phyloP scores from a whole-genome alignment of 139 green algal species.

The Chlorella sp. region DNA sequence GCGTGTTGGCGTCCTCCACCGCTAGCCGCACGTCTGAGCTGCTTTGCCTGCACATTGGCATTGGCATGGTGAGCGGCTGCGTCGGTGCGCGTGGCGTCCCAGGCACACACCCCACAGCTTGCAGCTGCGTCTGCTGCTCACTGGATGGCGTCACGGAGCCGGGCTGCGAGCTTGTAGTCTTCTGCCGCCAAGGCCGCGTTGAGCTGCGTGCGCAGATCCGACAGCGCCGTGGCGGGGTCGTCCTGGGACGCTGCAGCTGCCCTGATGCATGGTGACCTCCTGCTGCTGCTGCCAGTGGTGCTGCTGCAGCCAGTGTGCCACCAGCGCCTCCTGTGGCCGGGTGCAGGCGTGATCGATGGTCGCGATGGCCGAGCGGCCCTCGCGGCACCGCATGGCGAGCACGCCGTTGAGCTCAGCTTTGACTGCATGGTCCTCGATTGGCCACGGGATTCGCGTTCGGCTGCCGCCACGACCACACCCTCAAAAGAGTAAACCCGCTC shows the following conservation, averaged over 20 bases:
- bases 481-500: too few relatives aligned
- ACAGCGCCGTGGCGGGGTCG: background rate
- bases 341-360: too few relatives aligned
- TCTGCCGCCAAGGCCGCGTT: background rate
- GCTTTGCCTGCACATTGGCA: constrained; percentile 33
- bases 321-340: too few relatives aligned
- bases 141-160: background rate
- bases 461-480: too few relatives aligned
- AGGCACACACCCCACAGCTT: background rate
- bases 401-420: too few relatives aligned
- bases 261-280: background rate
- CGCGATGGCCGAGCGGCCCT: too few relatives aligned
- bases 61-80: too few relatives aligned
- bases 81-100: background rate
- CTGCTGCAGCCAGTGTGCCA: too few relatives aligned
- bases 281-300: background rate
- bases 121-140: background rate
- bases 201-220: background rate
- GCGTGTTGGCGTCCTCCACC: constrained; percentile 73
- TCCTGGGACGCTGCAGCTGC: background rate
- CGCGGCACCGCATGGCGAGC: too few relatives aligned
- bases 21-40: constrained; percentile 46
- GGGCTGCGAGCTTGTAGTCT: constrained; percentile 4
- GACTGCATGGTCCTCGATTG: too few relatives aligned
- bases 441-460: too few relatives aligned